Conservation (phyloP, 805 yeast species). For the Brettanomyces naardenensis region DNA sequence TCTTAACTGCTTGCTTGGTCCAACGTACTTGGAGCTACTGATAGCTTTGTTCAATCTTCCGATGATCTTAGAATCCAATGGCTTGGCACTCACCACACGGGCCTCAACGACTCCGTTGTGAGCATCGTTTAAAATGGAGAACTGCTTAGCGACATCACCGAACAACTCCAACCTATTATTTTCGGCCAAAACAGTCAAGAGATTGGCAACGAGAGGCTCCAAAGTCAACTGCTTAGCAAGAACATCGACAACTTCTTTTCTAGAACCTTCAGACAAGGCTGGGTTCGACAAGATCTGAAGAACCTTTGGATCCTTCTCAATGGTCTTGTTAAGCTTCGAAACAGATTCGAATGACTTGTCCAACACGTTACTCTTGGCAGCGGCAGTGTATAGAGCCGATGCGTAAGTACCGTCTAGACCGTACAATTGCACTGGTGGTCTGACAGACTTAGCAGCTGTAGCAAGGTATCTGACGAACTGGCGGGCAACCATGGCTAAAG, state of each 20-base stretch:
- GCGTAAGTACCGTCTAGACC: conserved; percentile 98
- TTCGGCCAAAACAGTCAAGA: conserved; percentile 80
- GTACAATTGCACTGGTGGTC: conserved; percentile 88
- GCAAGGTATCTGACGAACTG: conserved; percentile 66
- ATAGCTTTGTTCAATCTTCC: conserved; percentile 74
- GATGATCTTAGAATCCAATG: conserved; percentile 75
- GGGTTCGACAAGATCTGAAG: conserved; percentile 67
- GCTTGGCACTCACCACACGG: conserved; percentile 78
- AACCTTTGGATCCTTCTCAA: conserved; percentile 59
- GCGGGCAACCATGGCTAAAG: conserved; percentile 54
- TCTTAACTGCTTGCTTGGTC: conserved; percentile 78
- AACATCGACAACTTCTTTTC: conserved; percentile 60
- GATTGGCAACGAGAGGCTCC: conserved; percentile 70
- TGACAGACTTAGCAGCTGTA: conserved; percentile 45
- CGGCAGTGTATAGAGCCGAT: conserved; percentile 86
- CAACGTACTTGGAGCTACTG: conserved; percentile 71
- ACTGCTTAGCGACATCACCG: conserved; percentile 58
- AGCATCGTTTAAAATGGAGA: conserved; percentile 74
- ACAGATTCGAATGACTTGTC: conserved; percentile 63
- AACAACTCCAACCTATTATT: conserved; percentile 85
- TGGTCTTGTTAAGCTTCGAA: conserved; percentile 42
- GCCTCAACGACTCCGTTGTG: conserved; percentile 90
- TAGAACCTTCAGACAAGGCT: conserved; percentile 67
- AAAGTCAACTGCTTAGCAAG: conserved; percentile 40
- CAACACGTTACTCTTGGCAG: conserved; percentile 72